These are phyloP conservation scores for Volvox carteri DNA, from an alignment of 163 green algal species.

Conservation along the genomic window DNA sequence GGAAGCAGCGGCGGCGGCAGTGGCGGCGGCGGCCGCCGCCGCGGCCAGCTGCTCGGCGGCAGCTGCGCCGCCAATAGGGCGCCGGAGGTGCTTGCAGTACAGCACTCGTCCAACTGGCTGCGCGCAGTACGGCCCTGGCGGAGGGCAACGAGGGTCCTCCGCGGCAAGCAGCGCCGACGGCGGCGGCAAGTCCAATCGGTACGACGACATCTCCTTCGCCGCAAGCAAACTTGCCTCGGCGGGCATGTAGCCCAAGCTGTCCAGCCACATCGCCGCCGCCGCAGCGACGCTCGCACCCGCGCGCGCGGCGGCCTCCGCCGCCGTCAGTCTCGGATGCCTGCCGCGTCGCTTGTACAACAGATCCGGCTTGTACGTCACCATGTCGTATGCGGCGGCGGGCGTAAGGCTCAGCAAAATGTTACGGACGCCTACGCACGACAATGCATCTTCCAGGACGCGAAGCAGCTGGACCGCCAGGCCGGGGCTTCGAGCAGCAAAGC, in stretches of 20 bases:
- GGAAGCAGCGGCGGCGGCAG: not conserved
- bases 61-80: not conserved
- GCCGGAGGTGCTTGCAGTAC: not conserved
- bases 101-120: constrained; percentile 9
- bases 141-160: not conserved
- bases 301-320: not conserved
- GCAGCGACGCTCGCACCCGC: not conserved
- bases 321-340: not conserved
- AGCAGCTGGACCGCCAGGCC: constrained; percentile 3
- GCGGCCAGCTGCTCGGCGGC: not conserved
- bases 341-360: constrained; percentile 17
- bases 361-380: not conserved
- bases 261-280: constrained; percentile 24
- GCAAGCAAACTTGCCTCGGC: not conserved
- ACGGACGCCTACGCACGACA: not conserved
- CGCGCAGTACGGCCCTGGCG: not conserved
- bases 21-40: not conserved
- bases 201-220: not conserved
- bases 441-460: not conserved
- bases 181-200: constrained; percentile 1
- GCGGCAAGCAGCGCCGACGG: constrained; percentile 4
- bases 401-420: constrained; percentile 4
- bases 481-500: not conserved
- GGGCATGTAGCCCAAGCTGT: not conserved
- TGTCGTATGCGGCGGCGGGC: not conserved